Evolutionary conservation across 192 early-diverging fungal species (phyloP).

Genomic region (Coemansia sp.): DNA sequence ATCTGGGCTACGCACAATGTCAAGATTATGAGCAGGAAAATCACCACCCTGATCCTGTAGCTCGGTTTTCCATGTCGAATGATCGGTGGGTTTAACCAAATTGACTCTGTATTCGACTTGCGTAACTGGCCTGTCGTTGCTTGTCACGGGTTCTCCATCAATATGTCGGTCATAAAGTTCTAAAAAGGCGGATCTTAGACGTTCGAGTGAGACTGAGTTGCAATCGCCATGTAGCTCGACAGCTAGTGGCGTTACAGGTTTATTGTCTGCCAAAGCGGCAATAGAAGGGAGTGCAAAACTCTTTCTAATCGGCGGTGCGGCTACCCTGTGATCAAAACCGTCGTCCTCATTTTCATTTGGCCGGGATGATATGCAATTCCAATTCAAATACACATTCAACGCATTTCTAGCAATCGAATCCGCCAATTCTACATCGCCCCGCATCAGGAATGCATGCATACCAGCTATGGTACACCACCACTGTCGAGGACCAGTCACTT

Average conservation of each 20-base stretch:
- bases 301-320: background rate
- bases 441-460: conserved; percentile 26
- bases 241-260: background rate
- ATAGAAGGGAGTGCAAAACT: background rate
- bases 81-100: background rate
- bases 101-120: background rate
- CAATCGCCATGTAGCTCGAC: background rate
- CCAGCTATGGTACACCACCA: conserved; percentile 42
- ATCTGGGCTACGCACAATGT: background rate
- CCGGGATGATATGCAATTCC: too few relatives aligned
- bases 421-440: conserved; percentile 37
- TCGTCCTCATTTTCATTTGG: background rate
- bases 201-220: conserved; percentile 1
- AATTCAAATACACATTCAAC: background rate
- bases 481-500: conserved; percentile 26
- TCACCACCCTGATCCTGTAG: background rate
- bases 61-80: background rate
- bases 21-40: background rate
- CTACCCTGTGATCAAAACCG: background rate
- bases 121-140: background rate
- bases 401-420: conserved; percentile 1
- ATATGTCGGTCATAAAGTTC: background rate
- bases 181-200: background rate
- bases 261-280: background rate
- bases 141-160: background rate